These are phyloP conservation scores for Trichoderma afroharzianum DNA, from an alignment of 2,329 filamentous ascomycete species.

Conservation along the genomic window DNA sequence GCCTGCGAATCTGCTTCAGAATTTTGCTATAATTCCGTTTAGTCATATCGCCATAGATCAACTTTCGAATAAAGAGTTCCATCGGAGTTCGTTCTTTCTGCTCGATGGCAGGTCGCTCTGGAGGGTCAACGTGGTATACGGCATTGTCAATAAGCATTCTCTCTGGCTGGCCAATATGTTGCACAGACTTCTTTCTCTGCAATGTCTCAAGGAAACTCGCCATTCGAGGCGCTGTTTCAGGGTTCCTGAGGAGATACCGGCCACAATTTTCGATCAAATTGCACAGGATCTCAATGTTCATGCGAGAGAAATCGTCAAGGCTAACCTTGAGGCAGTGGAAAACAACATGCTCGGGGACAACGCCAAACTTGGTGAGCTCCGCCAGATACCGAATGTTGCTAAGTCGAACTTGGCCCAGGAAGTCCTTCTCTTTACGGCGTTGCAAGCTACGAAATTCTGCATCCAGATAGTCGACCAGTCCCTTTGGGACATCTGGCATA, in stretches of 20 bases:
- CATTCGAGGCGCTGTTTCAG: conserved; percentile 92
- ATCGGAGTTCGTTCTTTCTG: conserved; percentile 94
- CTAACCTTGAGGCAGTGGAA: conserved; percentile 98
- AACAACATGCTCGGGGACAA: conserved; percentile 96
- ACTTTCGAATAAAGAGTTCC: conserved; percentile 86
- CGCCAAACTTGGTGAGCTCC: conserved; percentile 95
- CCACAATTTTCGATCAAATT: conserved; percentile 96
- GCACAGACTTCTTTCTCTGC: conserved; percentile 91
- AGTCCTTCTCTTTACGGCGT: conserved; percentile 95
- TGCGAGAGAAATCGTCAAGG: conserved; percentile 93
- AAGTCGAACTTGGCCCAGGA: conserved; percentile 87
- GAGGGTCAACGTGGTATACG: conserved; percentile 95
- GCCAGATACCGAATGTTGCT: conserved; percentile 97
- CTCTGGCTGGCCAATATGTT: conserved; percentile 92
- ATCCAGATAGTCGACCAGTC: conserved; percentile 86
- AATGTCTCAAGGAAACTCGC: conserved; percentile 88
- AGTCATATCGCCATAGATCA: conserved; percentile 90
- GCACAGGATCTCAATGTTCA: conserved; percentile 99
- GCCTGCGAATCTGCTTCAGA: conserved; percentile 86
- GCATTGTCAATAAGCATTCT: conserved; percentile 98
- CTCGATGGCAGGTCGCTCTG: conserved; percentile 86
- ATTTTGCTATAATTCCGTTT: conserved; percentile 93
- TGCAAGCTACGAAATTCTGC: conserved; percentile 96
- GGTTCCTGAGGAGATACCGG: conserved; percentile 85
- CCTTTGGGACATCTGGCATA: conserved; percentile 90